Conservation (phyloP, 805 yeast species). For the Saccharomycopsis fibuligera region DNA sequence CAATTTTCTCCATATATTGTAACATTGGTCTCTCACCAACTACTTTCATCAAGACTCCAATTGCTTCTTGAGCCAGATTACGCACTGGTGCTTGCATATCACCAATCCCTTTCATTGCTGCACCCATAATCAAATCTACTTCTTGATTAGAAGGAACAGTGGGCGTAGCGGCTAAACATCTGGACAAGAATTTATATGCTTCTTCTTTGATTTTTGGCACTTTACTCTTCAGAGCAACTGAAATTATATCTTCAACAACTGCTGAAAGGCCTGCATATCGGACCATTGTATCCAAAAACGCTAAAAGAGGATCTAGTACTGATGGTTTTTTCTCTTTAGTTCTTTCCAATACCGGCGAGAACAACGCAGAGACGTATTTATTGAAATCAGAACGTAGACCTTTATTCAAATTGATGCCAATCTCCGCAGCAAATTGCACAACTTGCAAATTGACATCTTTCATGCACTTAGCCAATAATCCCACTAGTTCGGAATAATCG, state of each 20-base stretch:
- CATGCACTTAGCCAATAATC: constrained; percentile 60
- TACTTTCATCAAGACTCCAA: constrained; percentile 81
- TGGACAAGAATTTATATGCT: constrained; percentile 54
- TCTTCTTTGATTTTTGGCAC: constrained; percentile 80
- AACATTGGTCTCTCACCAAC: constrained; percentile 66
- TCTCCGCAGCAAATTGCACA: constrained; percentile 70
- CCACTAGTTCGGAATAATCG: constrained; percentile 62
- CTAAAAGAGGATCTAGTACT: constrained; percentile 64
- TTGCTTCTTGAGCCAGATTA: constrained; percentile 64
- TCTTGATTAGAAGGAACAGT: constrained; percentile 46
- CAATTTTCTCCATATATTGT: constrained; percentile 59
- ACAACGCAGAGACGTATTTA: constrained; percentile 44
- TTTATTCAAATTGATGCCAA: constrained; percentile 51
- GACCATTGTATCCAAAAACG: constrained; percentile 61
- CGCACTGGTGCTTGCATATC: constrained; percentile 86
- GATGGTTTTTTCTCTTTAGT: constrained; percentile 81
- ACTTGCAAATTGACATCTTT: constrained; percentile 89
- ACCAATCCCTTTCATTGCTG: constrained; percentile 54
- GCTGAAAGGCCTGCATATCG: constrained; percentile 43
- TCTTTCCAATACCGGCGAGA: constrained; percentile 67
- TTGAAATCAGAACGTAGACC: constrained; percentile 58
- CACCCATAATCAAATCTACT: constrained; percentile 48
- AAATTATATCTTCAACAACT: constrained; percentile 44
- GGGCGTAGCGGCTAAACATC: constrained; percentile 51
- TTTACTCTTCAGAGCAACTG: constrained; percentile 42